Base-by-base conservation (phyloP, 2,329 filamentous ascomycete species). In the Alternaria atra region DNA sequence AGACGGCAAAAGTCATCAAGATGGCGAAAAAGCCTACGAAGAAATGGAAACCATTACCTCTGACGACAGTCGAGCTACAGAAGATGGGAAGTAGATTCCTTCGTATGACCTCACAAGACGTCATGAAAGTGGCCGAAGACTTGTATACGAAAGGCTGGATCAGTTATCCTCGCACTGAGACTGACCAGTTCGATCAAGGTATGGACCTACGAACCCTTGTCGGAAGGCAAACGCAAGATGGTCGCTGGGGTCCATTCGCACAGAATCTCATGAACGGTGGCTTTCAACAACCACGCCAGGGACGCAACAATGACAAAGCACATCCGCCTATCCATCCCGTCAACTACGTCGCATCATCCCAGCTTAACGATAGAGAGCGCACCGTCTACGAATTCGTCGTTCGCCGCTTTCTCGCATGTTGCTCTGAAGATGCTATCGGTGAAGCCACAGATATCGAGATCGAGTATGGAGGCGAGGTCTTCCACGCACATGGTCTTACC, bases 291-390 rank as follows among this genome's bases (percentile, higher is more conserved):
- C 95, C 95, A 17, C 89, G 94, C 42, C 86, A 90, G 67, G 95
- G 95, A 4, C 87, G 89, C 54, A 89, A 98, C 76, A 97, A 99
- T 77, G 95, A 99, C 79, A 95, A 97, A 79, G 95, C 95, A 0
- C 95, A 99, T 80, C 95, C 95, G 27, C 95, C 95, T 0, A 99
- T 99, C 61, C 95, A 99, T 71, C 95, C 95, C 0, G 91, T 99
- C 61, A 91, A 91, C n/a, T 96, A 92, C 74, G 92, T 90, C 6
- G 86, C 86, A 1, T 86, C 89, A 0, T 77, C 67, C 9, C 83
- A 83, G 0, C 86, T 93, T 3, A 82, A 87, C 23, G 87, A 84
- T 55, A 84, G 88, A 1, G 92, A 97, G 74, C 87, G 85, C 53
- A 89, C 89, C 25, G 86, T 99, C 2, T 97, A 98, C 75, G 94